Evolutionary conservation across 805 yeast genomes (phyloP).

Genomic region (Candida coleopterorum): DNA sequence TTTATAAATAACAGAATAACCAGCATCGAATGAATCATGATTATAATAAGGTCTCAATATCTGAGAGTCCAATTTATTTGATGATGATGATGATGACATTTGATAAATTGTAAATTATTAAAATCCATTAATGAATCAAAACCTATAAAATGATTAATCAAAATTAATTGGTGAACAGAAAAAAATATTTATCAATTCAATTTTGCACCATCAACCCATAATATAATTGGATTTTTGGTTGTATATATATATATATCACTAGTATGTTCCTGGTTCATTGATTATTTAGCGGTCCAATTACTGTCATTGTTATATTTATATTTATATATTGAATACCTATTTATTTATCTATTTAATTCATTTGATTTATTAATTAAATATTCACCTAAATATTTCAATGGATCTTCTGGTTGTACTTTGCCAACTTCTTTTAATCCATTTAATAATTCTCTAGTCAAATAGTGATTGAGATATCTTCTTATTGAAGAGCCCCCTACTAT

Average conservation of each 20-base stretch:
- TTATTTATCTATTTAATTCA: constrained; percentile 8
- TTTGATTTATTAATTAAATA: constrained; percentile 35
- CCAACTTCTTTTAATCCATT: constrained; percentile 60
- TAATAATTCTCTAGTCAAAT: constrained; percentile 58
- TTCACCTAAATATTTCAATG: constrained; percentile 50
- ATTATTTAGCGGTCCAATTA: too few relatives aligned
- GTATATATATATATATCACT: too few relatives aligned
- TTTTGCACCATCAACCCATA: too few relatives aligned
- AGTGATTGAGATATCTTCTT: constrained; percentile 61
- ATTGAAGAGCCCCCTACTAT: constrained; percentile 69
- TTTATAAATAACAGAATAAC: constrained; percentile 54
- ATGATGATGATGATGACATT: neutral
- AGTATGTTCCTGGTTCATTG: too few relatives aligned
- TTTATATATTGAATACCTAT: neutral
- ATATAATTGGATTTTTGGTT: too few relatives aligned
- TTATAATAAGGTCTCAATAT: constrained; percentile 64
- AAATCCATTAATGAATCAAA: too few relatives aligned
- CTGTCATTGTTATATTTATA: too few relatives aligned
- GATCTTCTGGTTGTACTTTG: constrained; percentile 48
- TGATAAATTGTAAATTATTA: too few relatives aligned
- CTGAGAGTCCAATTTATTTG: constrained; percentile 5
- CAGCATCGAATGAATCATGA: constrained; percentile 61
- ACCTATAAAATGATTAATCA: too few relatives aligned
- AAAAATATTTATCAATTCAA: too few relatives aligned
- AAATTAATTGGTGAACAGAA: too few relatives aligned